phyloP scores from a whole-genome alignment of 768 basidiomycete genomes.

The Termitomyces sp. region DNA sequence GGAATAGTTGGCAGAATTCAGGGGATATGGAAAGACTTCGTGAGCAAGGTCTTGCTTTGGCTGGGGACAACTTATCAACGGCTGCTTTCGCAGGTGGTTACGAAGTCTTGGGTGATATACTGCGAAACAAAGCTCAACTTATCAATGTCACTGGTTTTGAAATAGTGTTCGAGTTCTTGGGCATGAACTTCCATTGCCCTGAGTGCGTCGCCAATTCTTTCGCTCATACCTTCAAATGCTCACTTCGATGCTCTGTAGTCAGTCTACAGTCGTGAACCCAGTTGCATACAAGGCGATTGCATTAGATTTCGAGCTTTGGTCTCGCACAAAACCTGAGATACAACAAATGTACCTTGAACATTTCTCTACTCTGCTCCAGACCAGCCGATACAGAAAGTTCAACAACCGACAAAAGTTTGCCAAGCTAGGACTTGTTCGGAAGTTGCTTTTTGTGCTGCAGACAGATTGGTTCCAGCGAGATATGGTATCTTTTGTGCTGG shows the following conservation, averaged over 20 bases:
- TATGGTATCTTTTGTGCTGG: constrained; percentile 42
- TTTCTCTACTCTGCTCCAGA: constrained; percentile 66
- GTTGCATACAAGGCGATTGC: constrained; percentile 80
- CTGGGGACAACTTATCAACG: background rate
- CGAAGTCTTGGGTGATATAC: constrained; percentile 72
- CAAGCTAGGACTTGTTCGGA: constrained; percentile 67
- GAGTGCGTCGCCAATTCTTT: constrained; percentile 46
- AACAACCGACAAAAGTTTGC: constrained; percentile 70
- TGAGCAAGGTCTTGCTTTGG: constrained; percentile 31
- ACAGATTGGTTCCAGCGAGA: constrained; percentile 68
- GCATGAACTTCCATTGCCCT: constrained; percentile 75
- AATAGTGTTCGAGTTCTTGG: constrained; percentile 79
- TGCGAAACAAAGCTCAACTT: constrained; percentile 64
- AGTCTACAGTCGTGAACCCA: constrained; percentile 78
- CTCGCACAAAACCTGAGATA: constrained; percentile 62
- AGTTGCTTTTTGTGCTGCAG: constrained; percentile 77
- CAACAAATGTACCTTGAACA: constrained; percentile 77
- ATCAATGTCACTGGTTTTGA: constrained; percentile 82
- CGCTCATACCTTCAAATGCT: background rate
- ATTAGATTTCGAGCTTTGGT: constrained; percentile 90
- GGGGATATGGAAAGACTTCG: constrained; percentile 91
- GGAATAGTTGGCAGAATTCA: constrained; percentile 87
- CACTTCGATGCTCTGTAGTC: constrained; percentile 30
- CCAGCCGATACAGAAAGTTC: constrained; percentile 71
- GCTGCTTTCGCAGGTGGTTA: constrained; percentile 60